These are phyloP conservation scores for Aspergillus melleus DNA, from an alignment of 2,329 filamentous ascomycete species.

Conservation along the genomic window DNA sequence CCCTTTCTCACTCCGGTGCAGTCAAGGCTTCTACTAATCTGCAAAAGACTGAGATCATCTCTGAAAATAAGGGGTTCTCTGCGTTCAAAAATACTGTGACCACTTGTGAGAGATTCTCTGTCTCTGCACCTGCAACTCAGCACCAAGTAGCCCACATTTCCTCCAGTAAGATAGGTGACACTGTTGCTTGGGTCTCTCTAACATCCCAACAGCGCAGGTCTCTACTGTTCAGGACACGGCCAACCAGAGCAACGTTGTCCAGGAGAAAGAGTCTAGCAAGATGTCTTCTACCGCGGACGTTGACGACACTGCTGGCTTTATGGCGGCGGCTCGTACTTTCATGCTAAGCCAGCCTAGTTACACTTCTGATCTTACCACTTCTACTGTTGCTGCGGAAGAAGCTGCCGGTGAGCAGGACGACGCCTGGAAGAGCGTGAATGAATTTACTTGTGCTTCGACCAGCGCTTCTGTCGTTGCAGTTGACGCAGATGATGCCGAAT, in stretches of 20 bases:
- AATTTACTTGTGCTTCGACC: not conserved
- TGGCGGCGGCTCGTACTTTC: conserved; percentile 26
- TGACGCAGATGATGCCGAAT: not conserved
- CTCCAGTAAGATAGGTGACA: no score
- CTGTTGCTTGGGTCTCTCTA: no score
- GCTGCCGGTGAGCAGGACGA: conserved; percentile 5
- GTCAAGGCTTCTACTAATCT: no score
- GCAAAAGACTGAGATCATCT: no score
- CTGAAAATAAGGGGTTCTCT: no score
- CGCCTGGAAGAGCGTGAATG: not conserved
- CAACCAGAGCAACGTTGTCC: not conserved
- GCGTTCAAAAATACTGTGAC: no score
- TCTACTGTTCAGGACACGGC: not conserved
- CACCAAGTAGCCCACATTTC: no score
- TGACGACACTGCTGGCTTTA: conserved; percentile 29
- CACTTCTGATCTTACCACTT: conserved; percentile 1
- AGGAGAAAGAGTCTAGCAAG: not conserved
- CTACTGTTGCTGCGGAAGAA: conserved; percentile 4
- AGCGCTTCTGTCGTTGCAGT: not conserved
- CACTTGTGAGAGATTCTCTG: no score
- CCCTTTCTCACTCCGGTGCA: no score
- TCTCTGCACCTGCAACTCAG: no score
- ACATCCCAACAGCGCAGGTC: not conserved
- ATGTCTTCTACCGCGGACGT: conserved; percentile 19
- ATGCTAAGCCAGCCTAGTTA: conserved; percentile 9